Conservation (phyloP, 2,329 filamentous ascomycete species). For the Clonostachys rhizophaga region DNA sequence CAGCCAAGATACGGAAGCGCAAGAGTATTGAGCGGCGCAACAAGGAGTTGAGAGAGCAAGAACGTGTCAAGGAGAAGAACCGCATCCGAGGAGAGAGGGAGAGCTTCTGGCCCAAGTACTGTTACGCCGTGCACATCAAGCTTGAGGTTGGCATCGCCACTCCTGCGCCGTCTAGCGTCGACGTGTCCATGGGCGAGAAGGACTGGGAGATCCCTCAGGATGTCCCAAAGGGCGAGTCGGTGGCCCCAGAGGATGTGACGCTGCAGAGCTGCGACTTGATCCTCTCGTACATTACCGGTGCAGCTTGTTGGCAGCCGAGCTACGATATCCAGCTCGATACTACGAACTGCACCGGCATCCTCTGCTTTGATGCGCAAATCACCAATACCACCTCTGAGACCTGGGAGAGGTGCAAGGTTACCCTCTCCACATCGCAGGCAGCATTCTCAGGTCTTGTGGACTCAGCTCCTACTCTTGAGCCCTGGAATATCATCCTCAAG, state of each 20-base stretch:
- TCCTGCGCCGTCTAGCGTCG: conserved; percentile 40
- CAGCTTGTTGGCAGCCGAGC: conserved; percentile 54
- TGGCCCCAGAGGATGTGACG: conserved; percentile 8
- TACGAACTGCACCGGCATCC: conserved; percentile 39
- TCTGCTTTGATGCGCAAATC: conserved; percentile 60
- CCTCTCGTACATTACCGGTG: conserved; percentile 54
- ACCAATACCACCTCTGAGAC: conserved; percentile 59
- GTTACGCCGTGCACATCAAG: conserved; percentile 44
- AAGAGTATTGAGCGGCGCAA: conserved; percentile 27
- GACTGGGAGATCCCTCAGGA: conserved; percentile 29
- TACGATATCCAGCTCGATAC: conserved; percentile 61
- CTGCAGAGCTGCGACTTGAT: conserved; percentile 35
- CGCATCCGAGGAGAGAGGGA: conserved; percentile 36
- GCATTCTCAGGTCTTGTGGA: conserved; percentile 52
- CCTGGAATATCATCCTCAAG: conserved; percentile 52
- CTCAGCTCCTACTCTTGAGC: conserved; percentile 44
- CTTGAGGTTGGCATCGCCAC: conserved; percentile 31
- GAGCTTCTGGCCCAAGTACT: conserved; percentile 43
- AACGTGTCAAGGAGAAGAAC: conserved; percentile 33
- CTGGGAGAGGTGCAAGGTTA: conserved; percentile 56
- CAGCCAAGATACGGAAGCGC: conserved; percentile 24
- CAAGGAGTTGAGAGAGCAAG: conserved; percentile 23
- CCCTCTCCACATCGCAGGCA: conserved; percentile 59
- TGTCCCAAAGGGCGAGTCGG: conserved; percentile 28
- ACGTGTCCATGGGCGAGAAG: conserved; percentile 47